Conservation (phyloP, 2,329 filamentous ascomycete genomes). For the Thelonectria discophora region DNA sequence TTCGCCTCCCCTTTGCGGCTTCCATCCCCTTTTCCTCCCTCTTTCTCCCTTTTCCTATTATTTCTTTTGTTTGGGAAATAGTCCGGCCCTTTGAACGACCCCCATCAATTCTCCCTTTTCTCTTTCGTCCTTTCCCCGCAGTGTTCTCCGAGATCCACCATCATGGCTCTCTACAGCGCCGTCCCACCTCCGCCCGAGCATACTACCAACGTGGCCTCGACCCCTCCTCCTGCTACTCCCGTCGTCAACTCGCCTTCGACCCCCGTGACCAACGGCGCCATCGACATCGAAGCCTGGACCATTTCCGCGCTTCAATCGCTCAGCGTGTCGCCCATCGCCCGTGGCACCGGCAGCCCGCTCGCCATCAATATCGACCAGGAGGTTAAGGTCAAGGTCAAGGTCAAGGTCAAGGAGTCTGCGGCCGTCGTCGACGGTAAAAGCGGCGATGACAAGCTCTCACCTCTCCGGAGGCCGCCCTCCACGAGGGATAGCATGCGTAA, state of each 20-base stretch:
- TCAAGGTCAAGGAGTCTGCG: slow-evolving; percentile 24
- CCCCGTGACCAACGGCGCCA: slow-evolving; percentile 40
- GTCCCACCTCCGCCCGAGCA: slow-evolving; percentile 3
- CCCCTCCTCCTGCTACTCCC: slow-evolving; percentile 32
- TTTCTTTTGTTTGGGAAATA: background rate
- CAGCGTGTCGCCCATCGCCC: slow-evolving; percentile 63
- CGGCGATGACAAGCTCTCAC: slow-evolving; percentile 40
- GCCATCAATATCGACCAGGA: slow-evolving; percentile 78
- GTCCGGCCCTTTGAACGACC: background rate
- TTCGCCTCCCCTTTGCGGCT: background rate
- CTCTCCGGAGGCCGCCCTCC: slow-evolving; percentile 57
- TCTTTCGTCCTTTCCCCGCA: background rate
- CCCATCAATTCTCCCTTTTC: slow-evolving; percentile 10
- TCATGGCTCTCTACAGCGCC: slow-evolving; percentile 55
- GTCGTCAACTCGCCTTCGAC: slow-evolving; percentile 35
- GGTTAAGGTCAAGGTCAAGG: slow-evolving; percentile 25
- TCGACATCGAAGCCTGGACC: slow-evolving; percentile 76
- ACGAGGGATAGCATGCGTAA: slow-evolving; percentile 64
- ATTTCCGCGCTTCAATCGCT: slow-evolving; percentile 64
- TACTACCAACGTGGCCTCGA: slow-evolving; percentile 25
- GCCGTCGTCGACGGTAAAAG: slow-evolving; percentile 35
- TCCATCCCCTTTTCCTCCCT: background rate
- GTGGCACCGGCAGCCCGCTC: slow-evolving; percentile 70
- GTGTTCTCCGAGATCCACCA: background rate
- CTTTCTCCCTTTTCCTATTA: background rate